Evolutionary conservation across 768 basidiomycete genomes (phyloP).

Genomic region (Amanita phalloides): DNA sequence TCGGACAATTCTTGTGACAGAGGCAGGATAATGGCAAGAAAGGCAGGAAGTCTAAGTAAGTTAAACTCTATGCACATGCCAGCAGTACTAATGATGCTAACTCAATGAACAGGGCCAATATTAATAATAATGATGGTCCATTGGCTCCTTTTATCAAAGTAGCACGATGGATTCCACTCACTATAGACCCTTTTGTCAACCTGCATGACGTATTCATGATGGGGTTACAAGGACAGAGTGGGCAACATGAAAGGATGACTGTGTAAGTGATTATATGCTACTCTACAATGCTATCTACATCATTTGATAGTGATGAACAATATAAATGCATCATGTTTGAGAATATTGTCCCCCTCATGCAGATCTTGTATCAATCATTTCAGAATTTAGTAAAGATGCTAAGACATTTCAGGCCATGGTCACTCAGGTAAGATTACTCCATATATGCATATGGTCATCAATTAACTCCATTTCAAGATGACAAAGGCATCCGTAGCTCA

Average conservation of each 20-base stretch:
- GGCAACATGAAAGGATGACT: not conserved
- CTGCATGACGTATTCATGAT: not conserved
- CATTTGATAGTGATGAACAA: not conserved
- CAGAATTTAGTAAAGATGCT: not conserved
- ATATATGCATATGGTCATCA: not conserved
- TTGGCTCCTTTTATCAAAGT: not conserved
- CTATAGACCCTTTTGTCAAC: not conserved
- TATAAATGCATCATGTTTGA: slow-evolving; percentile 2
- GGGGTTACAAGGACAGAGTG: not conserved
- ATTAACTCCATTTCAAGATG: not conserved
- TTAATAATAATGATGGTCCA: not conserved
- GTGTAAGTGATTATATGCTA: not conserved
- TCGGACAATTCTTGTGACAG: too few species aligned
- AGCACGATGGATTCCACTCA: not conserved
- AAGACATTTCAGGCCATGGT: not conserved
- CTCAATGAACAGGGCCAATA: not conserved
- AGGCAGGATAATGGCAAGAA: not conserved
- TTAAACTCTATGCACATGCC: not conserved
- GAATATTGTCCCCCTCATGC: not conserved
- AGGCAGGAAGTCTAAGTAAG: not conserved
- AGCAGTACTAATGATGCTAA: not conserved
- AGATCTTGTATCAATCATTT: not conserved
- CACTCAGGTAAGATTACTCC: not conserved
- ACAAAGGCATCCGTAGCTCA: not conserved
- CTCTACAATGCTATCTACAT: not conserved